Conservation (phyloP, 2,329 filamentous ascomycete species). For the Exophiala oligosperma region DNA sequence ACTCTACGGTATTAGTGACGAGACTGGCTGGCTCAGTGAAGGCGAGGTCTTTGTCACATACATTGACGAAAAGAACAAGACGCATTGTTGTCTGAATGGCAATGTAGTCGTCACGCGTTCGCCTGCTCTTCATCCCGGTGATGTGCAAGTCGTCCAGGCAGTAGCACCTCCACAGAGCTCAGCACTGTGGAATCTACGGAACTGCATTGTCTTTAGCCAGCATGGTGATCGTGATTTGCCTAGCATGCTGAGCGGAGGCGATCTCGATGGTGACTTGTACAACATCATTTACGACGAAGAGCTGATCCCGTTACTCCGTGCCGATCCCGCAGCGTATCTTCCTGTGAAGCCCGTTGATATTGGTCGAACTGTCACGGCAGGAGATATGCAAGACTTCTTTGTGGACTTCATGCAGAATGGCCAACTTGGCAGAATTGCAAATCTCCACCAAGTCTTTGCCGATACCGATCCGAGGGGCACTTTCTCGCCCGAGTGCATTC, state of each 20-base stretch:
- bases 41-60: slow-evolving; percentile 60
- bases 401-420: slow-evolving; percentile 73
- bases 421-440: slow-evolving; percentile 65
- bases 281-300: slow-evolving; percentile 71
- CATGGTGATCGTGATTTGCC: slow-evolving; percentile 71
- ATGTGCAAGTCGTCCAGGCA: slow-evolving; percentile 67
- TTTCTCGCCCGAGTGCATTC: slow-evolving; percentile 50
- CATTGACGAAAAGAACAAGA: slow-evolving; percentile 35
- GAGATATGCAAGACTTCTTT: slow-evolving; percentile 79
- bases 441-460: slow-evolving; percentile 62
- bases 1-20: slow-evolving; percentile 81
- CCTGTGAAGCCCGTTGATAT: slow-evolving; percentile 59
- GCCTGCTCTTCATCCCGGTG: slow-evolving; percentile 78
- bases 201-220: slow-evolving; percentile 78
- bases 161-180: slow-evolving; percentile 60
- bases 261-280: slow-evolving; percentile 81
- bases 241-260: slow-evolving; percentile 75
- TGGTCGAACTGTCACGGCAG: slow-evolving; percentile 56
- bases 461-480: slow-evolving; percentile 55
- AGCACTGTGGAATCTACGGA: slow-evolving; percentile 62
- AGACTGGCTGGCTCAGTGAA: slow-evolving; percentile 67
- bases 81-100: neutral
- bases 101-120: slow-evolving; percentile 70
- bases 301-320: slow-evolving; percentile 28
- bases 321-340: slow-evolving; percentile 69